Evolutionary conservation across 331 rosid genomes (phyloP), one percentile per base, ranked within the genome.

Genomic region (Malus hybrid): DNA sequence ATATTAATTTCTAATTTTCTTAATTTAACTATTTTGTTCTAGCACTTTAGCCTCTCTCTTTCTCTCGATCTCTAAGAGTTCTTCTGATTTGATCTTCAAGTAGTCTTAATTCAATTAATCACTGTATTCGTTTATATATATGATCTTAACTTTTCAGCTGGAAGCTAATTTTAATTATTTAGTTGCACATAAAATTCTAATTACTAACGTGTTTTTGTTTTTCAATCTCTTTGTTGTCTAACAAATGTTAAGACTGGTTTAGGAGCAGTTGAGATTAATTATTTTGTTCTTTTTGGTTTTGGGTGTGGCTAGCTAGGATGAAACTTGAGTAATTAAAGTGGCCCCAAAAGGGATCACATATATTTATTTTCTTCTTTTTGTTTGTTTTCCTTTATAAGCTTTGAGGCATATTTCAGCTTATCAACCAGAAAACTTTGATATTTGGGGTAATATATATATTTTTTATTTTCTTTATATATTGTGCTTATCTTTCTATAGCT

Each of bases 321-420:
- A 57, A 36, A 52, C 5, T 57, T 72, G n/a, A 20, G 28, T 30
- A 24, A 39, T 20, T 13, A 53, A 34, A 28, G 76, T 72, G 76
- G 66, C 56, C 67, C 22, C 10, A 58, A 10, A 20, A 34, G 13
- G 66, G 39, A 8, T 24, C 52, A 34, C 8, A 12, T 15, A 18
- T 26, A 4, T 10, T 39, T 22, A 68, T 63, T 58, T 64, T 33
- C 16, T 66, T 52, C 13, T 26, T 67, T 67, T 39, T 34, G 62
- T 63, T 69, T n/a, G 9, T 13, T 77, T 57, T 79, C 68, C 44
- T 70, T 72, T 63, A n/a, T 70, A 75, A 60, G 74, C 52, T 74
- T 78, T 72, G 68, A 32, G 66, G 10, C 9, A 2, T 68, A 56
- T 56, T 55, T 71, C 28, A 61, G 46, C 24, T 26, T 44, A 26